Evolutionary conservation across 306 rosid species (phyloP).

Genomic region (Neltuma alba): DNA sequence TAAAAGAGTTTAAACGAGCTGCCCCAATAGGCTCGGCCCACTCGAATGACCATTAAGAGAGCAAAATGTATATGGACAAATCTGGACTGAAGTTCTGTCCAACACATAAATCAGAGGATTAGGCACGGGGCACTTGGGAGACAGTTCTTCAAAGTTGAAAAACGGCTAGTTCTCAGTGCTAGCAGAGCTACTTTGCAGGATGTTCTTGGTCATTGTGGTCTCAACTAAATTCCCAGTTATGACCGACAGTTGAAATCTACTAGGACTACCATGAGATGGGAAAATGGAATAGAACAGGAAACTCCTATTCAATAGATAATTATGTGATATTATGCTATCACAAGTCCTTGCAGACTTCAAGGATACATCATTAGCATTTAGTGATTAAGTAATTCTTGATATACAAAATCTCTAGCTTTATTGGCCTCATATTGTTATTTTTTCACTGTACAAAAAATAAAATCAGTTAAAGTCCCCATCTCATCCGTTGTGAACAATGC

Average conservation of each 20-base stretch:
- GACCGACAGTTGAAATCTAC: not conserved
- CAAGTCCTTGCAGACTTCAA: not conserved
- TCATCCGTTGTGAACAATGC: too few relatives aligned
- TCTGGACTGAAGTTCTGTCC: conserved; percentile 73
- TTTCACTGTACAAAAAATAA: not conserved
- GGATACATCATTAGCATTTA: not conserved
- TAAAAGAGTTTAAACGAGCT: too few relatives aligned
- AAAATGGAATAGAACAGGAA: not conserved
- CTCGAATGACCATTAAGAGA: conserved; percentile 77
- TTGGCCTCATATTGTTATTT: not conserved
- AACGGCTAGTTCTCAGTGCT: conserved; percentile 63
- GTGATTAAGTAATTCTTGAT: not conserved
- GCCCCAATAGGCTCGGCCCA: conserved; percentile 53
- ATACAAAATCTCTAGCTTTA: not conserved
- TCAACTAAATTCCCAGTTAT: too few relatives aligned
- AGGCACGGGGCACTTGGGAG: conserved; percentile 57
- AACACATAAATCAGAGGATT: conserved; percentile 59
- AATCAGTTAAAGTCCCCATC: not conserved
- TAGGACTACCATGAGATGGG: not conserved
- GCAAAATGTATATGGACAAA: conserved; percentile 84
- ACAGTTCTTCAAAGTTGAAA: conserved; percentile 69
- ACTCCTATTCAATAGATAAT: conserved; percentile 4
- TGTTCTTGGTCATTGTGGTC: too few relatives aligned
- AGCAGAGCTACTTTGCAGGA: conserved; percentile 50
- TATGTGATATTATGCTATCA: too few relatives aligned